Evolutionary conservation across 164 flowering plant genomes (phyloP).

Genomic region (Magnolia officinalis): DNA sequence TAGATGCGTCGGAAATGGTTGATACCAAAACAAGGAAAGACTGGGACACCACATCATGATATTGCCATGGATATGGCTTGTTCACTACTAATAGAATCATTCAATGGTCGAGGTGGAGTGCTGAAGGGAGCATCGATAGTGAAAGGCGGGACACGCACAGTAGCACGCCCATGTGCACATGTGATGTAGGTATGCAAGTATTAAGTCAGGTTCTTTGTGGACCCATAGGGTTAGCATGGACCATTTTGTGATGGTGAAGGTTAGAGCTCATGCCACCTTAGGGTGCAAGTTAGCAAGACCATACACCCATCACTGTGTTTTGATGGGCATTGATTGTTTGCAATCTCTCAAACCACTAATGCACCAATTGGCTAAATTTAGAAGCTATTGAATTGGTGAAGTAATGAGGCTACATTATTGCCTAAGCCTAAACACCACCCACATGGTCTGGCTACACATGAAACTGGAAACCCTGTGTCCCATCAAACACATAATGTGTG

Average conservation of each 20-base stretch:
- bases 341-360: background rate
- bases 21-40: no score
- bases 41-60: no score
- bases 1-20: no score
- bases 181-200: no score
- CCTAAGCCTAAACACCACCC: background rate
- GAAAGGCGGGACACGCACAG: no score
- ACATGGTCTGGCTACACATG: background rate
- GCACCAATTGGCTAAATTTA: conserved; percentile 1
- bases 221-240: no score
- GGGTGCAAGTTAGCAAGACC: background rate
- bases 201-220: no score
- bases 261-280: background rate
- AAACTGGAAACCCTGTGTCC: background rate
- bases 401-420: conserved; percentile 1
- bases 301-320: background rate
- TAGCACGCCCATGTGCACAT: no score
- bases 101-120: no score
- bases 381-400: conserved; percentile 3
- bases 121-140: no score
- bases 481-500: background rate
- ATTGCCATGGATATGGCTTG: no score
- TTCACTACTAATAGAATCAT: no score
- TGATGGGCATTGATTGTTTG: conserved; percentile 2
- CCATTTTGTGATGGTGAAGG: background rate